phyloP scores from a whole-genome alignment of 2,329 filamentous ascomycete genomes.

The Cladosporium sp. region DNA sequence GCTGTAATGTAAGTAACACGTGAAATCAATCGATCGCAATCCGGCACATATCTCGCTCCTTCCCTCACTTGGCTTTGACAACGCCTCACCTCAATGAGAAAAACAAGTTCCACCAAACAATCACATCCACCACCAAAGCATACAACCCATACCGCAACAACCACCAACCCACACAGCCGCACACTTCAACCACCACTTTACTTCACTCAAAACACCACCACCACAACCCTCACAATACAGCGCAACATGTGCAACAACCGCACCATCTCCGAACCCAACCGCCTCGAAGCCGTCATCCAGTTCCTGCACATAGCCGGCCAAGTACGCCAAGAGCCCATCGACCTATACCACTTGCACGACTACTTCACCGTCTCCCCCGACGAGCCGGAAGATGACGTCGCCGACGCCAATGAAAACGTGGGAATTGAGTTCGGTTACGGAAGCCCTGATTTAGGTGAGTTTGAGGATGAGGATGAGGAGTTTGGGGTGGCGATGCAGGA shows the following conservation, averaged over 20 bases:
- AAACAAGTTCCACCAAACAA: neutral
- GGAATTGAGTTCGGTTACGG: neutral
- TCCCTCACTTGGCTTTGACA: neutral
- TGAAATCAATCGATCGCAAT: neutral
- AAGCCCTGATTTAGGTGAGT: neutral
- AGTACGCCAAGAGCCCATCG: neutral
- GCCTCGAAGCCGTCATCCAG: neutral
- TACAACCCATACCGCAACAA: neutral
- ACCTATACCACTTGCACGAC: neutral
- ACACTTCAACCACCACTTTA: neutral
- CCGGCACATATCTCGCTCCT: neutral
- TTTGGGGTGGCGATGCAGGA: neutral
- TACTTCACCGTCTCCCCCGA: neutral
- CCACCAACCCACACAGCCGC: neutral
- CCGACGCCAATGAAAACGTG: neutral
- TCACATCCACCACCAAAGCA: neutral
- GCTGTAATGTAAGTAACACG: neutral
- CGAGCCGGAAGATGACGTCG: neutral
- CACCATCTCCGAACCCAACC: neutral
- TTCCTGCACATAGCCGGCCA: neutral
- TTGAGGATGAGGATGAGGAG: neutral
- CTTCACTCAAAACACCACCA: neutral
- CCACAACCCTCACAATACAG: neutral
- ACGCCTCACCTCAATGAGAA: neutral
- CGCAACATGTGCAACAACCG: neutral